phyloP scores from a whole-genome alignment of 805 yeast species.

The Metschnikowia cerradonensis region DNA sequence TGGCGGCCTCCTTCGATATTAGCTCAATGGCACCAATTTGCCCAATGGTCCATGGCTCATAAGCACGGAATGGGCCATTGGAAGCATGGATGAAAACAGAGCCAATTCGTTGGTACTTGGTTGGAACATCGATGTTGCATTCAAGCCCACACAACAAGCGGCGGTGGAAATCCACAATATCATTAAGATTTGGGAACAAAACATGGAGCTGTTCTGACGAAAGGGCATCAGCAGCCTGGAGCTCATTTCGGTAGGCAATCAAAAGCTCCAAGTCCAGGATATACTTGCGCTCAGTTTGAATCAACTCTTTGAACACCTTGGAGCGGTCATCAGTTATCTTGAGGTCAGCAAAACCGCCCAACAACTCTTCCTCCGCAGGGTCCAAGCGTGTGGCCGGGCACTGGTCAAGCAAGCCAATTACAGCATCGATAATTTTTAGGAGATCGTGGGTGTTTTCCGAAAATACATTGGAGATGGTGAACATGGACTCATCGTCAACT shows the following conservation, averaged over 20 bases:
- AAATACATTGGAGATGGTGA: constrained; percentile 87
- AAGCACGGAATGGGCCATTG: constrained; percentile 71
- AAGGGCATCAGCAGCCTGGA: constrained; percentile 60
- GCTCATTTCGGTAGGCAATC: constrained; percentile 61
- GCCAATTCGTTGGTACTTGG: constrained; percentile 79
- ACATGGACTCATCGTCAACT: constrained; percentile 75
- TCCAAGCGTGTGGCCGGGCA: constrained; percentile 2
- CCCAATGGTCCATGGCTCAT: constrained; percentile 92
- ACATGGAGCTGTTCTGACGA: constrained; percentile 75
- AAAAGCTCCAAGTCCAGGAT: constrained; percentile 86
- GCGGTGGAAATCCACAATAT: constrained; percentile 87
- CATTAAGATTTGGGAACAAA: constrained; percentile 79
- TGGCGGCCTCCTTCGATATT: constrained; percentile 58
- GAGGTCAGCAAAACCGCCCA: constrained; percentile 20
- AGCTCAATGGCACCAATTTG: constrained; percentile 84
- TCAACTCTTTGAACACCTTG: constrained; percentile 77
- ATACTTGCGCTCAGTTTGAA: constrained; percentile 88
- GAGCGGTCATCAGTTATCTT: constrained; percentile 54
- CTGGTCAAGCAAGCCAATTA: constrained; percentile 48
- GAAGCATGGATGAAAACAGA: constrained; percentile 83
- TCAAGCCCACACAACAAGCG: constrained; percentile 85
- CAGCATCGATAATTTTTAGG: constrained; percentile 68
- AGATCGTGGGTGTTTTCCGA: constrained; percentile 77
- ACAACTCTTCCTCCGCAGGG: constrained; percentile 6
- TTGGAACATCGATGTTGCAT: constrained; percentile 74